phyloP scores from a whole-genome alignment of 306 rosid species.

The Urtica urens region DNA sequence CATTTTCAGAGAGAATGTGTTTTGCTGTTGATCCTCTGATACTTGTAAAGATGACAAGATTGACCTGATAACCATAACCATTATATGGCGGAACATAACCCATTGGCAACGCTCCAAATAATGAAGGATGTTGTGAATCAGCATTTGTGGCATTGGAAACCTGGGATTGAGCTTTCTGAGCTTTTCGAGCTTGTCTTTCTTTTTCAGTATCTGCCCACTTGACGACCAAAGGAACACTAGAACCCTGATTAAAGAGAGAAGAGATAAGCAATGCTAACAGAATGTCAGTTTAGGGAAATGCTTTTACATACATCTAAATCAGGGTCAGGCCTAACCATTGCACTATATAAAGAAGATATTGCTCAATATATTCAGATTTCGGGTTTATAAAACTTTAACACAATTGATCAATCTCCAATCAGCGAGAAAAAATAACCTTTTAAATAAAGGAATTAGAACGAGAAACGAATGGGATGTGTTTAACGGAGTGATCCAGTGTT shows the following conservation, averaged over 20 bases:
- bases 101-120: constrained; percentile 89
- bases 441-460: too few relatives aligned
- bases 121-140: constrained; percentile 75
- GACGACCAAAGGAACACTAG: constrained; percentile 96
- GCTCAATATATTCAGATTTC: too few relatives aligned
- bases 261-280: constrained; percentile 14
- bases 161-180: constrained; percentile 89
- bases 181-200: constrained; percentile 96
- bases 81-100: constrained; percentile 83
- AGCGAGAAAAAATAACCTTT: too few relatives aligned
- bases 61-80: constrained; percentile 94
- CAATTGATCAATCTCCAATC: too few relatives aligned
- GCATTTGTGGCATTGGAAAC: constrained; percentile 47
- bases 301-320: constrained; percentile 5
- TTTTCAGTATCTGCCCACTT: constrained; percentile 99
- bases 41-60: constrained; percentile 1
- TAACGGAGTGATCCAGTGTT: too few relatives aligned
- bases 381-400: too few relatives aligned
- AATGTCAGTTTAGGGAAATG: constrained; percentile 17
- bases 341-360: background rate
- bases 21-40: background rate
- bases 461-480: too few relatives aligned
- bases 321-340: background rate
- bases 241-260: constrained; percentile 73
- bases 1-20: background rate